Conservation (phyloP, 305 asterid genomes). For the Fraxinus nigra region DNA sequence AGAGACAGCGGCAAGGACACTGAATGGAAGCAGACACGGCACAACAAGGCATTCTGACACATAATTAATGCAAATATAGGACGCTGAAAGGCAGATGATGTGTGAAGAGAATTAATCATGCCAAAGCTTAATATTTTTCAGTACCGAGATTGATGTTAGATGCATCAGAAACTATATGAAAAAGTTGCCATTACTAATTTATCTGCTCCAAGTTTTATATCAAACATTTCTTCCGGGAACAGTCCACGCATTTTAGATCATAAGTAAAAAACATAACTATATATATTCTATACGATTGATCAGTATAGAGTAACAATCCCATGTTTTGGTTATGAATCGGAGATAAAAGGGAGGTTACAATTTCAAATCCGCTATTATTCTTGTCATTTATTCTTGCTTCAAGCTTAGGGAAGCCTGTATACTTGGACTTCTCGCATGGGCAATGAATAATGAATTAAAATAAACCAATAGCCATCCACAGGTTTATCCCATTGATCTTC, state of each 20-base stretch:
- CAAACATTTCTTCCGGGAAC: neutral
- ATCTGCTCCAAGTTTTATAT: neutral
- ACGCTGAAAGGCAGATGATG: neutral
- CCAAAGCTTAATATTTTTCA: neutral
- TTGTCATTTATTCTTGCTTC: neutral
- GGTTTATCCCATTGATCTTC: neutral
- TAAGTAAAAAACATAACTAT: neutral
- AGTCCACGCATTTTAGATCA: neutral
- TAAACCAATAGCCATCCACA: neutral
- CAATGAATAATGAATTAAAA: neutral
- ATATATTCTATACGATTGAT: too few species aligned
- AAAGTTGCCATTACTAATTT: neutral
- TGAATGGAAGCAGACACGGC: neutral
- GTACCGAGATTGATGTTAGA: neutral
- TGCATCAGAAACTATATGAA: neutral
- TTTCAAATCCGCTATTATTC: neutral
- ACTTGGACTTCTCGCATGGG: neutral
- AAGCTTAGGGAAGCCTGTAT: neutral
- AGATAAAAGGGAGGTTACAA: neutral
- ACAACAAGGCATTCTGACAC: conserved; percentile 4
- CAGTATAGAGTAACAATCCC: neutral
- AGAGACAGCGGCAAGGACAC: neutral
- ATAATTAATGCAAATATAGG: neutral
- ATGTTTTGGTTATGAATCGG: neutral
- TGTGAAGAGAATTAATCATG: neutral